Conservation (phyloP, 1,139 yeast species). For the Saccharomyces pastorianus region DNA sequence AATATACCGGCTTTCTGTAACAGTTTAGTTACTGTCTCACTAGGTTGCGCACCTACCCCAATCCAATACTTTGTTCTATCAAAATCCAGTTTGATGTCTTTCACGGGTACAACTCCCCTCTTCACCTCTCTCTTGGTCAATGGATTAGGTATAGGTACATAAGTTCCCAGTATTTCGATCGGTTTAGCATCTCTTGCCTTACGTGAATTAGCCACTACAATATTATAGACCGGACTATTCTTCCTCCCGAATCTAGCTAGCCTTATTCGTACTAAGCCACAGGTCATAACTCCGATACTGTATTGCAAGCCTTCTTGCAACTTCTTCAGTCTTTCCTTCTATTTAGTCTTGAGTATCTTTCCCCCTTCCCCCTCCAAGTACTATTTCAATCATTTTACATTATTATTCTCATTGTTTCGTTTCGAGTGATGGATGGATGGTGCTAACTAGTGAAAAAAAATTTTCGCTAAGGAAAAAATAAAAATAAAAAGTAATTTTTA, state of each 20-base stretch:
- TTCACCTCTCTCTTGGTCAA: slow-evolving; percentile 48
- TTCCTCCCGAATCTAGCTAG: slow-evolving; percentile 89
- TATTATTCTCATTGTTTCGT: background rate
- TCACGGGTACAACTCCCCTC: slow-evolving; percentile 54
- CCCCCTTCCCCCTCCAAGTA: background rate
- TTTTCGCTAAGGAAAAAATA: background rate
- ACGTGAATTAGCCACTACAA: slow-evolving; percentile 72
- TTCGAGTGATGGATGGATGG: background rate
- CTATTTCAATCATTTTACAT: background rate
- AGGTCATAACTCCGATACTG: slow-evolving; percentile 27
- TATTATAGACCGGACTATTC: slow-evolving; percentile 81
- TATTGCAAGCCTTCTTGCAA: no score
- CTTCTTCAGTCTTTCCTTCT: background rate
- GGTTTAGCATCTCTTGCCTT: slow-evolving; percentile 77
- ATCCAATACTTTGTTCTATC: slow-evolving; percentile 94
- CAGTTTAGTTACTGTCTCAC: slow-evolving; percentile 69
- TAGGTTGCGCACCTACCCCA: slow-evolving; percentile 98
- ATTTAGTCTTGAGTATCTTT: no score
- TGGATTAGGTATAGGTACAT: slow-evolving; percentile 76
- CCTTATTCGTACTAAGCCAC: slow-evolving; percentile 59
- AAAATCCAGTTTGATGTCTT: slow-evolving; percentile 77
- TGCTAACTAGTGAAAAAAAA: background rate
- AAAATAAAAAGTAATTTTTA: no score
- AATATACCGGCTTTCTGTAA: slow-evolving; percentile 74
- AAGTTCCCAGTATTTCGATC: slow-evolving; percentile 90